Conservation (phyloP, 2,329 filamentous ascomycete genomes). For the Periconia sp. region DNA sequence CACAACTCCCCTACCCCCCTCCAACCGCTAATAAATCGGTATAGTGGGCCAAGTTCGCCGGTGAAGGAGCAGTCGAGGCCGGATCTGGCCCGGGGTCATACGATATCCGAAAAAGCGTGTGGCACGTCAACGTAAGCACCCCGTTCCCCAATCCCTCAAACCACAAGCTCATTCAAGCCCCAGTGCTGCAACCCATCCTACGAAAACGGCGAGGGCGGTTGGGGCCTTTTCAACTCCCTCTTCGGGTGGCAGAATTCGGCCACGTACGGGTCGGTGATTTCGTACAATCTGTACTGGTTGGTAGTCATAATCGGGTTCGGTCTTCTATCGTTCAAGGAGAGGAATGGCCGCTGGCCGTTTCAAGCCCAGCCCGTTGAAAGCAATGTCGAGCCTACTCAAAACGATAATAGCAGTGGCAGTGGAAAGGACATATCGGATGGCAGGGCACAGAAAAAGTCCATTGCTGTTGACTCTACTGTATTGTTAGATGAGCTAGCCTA, state of each 20-base stretch:
- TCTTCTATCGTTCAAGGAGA: constrained; percentile 68
- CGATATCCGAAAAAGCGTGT: constrained; percentile 75
- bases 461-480: no score
- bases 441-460: no score
- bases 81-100: constrained; percentile 74
- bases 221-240: constrained; percentile 85
- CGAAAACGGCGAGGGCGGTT: constrained; percentile 73
- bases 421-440: no score
- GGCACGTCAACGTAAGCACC: constrained; percentile 79
- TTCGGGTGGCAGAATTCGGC: constrained; percentile 88
- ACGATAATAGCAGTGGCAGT: no score
- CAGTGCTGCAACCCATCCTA: constrained; percentile 71
- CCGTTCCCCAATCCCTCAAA: no score
- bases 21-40: no score
- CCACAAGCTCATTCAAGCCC: no score
- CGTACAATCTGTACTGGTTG: constrained; percentile 88
- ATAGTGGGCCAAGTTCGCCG: constrained; percentile 68
- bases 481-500: no score
- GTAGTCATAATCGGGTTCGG: constrained; percentile 66
- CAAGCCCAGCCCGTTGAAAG: no score
- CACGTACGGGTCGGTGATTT: constrained; percentile 82
- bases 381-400: no score
- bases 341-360: no score
- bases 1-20: no score
- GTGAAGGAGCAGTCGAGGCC: constrained; percentile 63